Base-by-base conservation (phyloP, 2,329 filamentous ascomycete species). In the Cordyceps cicadae region DNA sequence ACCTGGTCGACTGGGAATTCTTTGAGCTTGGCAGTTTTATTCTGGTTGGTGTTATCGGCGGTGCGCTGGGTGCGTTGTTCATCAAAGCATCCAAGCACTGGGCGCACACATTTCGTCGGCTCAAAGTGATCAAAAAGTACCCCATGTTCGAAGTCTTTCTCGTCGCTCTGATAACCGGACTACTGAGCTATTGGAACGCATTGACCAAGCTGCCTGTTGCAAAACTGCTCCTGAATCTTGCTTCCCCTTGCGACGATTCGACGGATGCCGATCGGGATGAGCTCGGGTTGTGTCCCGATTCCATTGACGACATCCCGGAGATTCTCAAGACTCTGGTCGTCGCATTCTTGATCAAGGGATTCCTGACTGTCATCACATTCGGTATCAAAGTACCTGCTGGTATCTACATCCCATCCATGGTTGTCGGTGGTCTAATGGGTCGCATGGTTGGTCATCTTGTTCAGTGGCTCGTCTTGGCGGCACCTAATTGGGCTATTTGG, bases 331-430 rank as follows among this genome's bases (percentile, higher is more conserved):
- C 86, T 60, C 79, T 99, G 0, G 76, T 88, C 14, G 74, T 87
- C 19, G 93, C 93, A 0, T 94, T 97, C 65, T 75, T 97, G 29
- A 88, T 97, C 76, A 99, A 99, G 71, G 89, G 90, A 0, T 79
- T 93, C 51, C 76, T 99, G 48, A 97, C 94, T 0, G 87, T 88
- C 51, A 87, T 97, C 65, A 96, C 93, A 0, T 97, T 97, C 74
- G 93, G 93, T 29, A 92, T 97, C 66, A 97, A 97, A 80, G 87
- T 97, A 0, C 94, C 94, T 11, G 92, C 93, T 1, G 94, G 94
- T 64, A 97, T 99, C 66, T 99, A 99, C 68, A 92, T 99, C 1
- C 94, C 94, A 3, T 97, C 93, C 67, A 99, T 99, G 94, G 94
- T 97, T 32, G 91, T 97, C 19, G 94, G 94, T 65, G 94, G 94